These are phyloP conservation scores for Eucalyptus marginata DNA, from an alignment of 345 rosid species.

Conservation along the genomic window DNA sequence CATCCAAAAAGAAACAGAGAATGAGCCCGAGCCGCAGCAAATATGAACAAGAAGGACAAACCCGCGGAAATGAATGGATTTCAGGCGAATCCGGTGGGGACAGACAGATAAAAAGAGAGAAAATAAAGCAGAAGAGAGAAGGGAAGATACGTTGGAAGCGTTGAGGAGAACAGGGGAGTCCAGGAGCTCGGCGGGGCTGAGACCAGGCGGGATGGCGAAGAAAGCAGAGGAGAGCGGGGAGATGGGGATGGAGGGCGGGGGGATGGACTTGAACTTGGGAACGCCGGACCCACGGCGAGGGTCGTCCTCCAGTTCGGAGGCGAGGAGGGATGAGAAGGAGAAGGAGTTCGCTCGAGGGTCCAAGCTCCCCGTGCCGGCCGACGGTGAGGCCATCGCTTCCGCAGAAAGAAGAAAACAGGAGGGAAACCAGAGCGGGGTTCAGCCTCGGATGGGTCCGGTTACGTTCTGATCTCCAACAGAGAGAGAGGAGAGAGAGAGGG, in stretches of 20 bases:
- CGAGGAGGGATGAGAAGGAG: neutral
- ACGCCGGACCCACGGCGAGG: constrained; percentile 56
- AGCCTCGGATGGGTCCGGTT: neutral
- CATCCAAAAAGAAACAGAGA: neutral
- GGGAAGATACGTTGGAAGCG: constrained; percentile 42
- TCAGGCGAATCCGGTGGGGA: neutral
- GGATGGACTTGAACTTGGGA: constrained; percentile 75
- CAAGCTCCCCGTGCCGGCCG: constrained; percentile 7
- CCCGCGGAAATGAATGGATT: neutral
- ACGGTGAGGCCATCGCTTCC: constrained; percentile 25
- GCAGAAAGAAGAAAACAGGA: neutral
- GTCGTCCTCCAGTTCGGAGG: constrained; percentile 43
- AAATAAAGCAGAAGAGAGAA: neutral
- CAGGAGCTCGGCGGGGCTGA: constrained; percentile 69
- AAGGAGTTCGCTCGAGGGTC: constrained; percentile 1
- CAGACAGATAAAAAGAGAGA: neutral
- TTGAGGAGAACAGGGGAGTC: constrained; percentile 80
- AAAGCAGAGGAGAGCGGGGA: constrained; percentile 61
- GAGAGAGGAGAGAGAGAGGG: neutral
- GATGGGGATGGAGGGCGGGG: constrained; percentile 73
- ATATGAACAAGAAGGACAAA: neutral
- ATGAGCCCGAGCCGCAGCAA: neutral
- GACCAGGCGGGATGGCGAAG: constrained; percentile 75
- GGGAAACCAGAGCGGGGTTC: too few relatives aligned
- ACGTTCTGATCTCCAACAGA: neutral